phyloP scores from a whole-genome alignment of 2,329 filamentous ascomycete genomes.

The Colletotrichum musicola region DNA sequence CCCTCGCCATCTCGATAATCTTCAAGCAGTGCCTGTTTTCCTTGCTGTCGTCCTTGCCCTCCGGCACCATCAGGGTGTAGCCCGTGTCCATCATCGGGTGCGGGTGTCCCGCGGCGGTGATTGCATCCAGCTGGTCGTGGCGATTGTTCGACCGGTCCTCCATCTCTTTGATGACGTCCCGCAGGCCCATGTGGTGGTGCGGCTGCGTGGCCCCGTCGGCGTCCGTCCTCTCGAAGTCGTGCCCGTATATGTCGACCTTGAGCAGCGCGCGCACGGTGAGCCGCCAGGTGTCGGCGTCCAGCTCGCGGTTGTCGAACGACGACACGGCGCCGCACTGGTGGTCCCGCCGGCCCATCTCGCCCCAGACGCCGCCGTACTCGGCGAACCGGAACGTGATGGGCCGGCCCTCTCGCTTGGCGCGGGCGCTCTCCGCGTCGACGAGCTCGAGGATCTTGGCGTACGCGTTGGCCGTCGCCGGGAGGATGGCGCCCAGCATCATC shows the following conservation, averaged over 20 bases:
- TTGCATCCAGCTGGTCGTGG: constrained; percentile 63
- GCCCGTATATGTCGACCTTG: constrained; percentile 69
- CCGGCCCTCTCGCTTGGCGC: constrained; percentile 56
- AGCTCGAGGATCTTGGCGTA: constrained; percentile 67
- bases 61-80: constrained; percentile 44
- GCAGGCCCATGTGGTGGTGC: constrained; percentile 60
- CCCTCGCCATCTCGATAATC: constrained; percentile 67
- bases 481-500: constrained; percentile 69
- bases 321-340: constrained; percentile 45
- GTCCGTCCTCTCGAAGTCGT: constrained; percentile 45
- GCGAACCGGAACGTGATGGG: constrained; percentile 59
- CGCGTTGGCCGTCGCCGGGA: constrained; percentile 69
- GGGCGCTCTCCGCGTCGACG: constrained; percentile 64
- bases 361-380: constrained; percentile 64
- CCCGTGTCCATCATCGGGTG: constrained; percentile 45
- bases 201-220: constrained; percentile 23
- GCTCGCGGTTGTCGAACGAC: constrained; percentile 56
- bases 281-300: constrained; percentile 68
- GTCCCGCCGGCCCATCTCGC: constrained; percentile 44
- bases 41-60: constrained; percentile 51
- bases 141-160: constrained; percentile 62
- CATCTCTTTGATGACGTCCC: constrained; percentile 66
- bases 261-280: constrained; percentile 66
- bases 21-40: constrained; percentile 59
- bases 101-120: constrained; percentile 55